Base-by-base conservation (phyloP, 1,139 yeast genomes). In the Candida glucosophila region DNA sequence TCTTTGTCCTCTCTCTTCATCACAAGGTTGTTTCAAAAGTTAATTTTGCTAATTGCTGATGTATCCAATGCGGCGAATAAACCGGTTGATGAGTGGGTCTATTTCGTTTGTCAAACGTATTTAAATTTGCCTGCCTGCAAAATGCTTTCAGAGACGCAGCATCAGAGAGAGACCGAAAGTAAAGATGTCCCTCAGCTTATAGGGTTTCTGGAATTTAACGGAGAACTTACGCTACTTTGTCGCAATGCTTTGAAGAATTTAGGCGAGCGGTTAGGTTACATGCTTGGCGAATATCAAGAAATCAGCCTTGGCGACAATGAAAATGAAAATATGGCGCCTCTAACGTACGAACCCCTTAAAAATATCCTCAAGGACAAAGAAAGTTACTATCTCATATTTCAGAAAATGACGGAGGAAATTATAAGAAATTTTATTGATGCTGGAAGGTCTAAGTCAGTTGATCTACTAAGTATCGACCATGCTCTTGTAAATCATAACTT, bases 381-480 rank as follows among this genome's bases (percentile, higher is more conserved):
- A 0, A 13, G 38, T 2, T 59, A 39, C 32, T 41, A 40, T 23
- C 35, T 33, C 5, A 29, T 35, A 8, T 57, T 55, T 34, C 57
- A 66, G 31, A 34, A 42, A 3, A 36, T 67, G 4, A 74, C 79
- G 0, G 63, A 58, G 20, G 45, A 20, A 15, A 45, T 71, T 1
- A 61, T 71, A 17, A 52, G 55, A 17, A 67, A 69, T 30, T 73
- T 69, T 40, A 58, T 65, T 5, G 40, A 44, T 9, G 63, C 76
- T 18, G 60, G 55, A 10, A 53, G 79, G 33, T 67, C 73, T 7
- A 66, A 88, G 35, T 66, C 86, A 0, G 74, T 81, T 6, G 90
- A 81, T 41, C 62, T 79, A 5, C 55, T 90, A 15, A 76, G 90
- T 4, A 72, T 83, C n/a, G 96, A 90, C 37, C 61, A 85, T 28